These are phyloP conservation scores for Podospora conica DNA, from an alignment of 495 filamentous ascomycete genomes.

Conservation along the genomic window DNA sequence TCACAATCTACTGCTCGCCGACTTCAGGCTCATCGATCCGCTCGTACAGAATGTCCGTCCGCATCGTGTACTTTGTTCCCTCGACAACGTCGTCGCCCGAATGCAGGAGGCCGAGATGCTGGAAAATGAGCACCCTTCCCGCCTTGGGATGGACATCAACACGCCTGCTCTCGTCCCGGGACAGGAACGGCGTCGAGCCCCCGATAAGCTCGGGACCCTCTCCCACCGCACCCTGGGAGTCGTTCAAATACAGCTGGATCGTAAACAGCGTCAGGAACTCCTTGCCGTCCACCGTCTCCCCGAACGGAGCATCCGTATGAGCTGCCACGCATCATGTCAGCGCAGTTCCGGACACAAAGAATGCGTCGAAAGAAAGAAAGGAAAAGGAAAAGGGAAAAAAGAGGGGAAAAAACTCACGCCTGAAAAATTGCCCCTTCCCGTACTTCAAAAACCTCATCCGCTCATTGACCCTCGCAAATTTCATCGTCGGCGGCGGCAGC, in stretches of 20 bases:
- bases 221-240: conserved; percentile 33
- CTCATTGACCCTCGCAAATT: conserved; percentile 62
- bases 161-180: conserved; percentile 36
- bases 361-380: background rate
- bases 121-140: conserved; percentile 71
- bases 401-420: conserved; percentile 47
- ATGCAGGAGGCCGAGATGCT: conserved; percentile 64
- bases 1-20: background rate
- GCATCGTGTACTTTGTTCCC: conserved; percentile 72
- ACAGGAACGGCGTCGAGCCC: conserved; percentile 61
- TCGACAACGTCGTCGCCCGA: conserved; percentile 64
- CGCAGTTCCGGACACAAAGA: background rate
- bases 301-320: conserved; percentile 68
- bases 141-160: conserved; percentile 63
- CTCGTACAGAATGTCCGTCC: conserved; percentile 73
- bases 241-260: conserved; percentile 78
- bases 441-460: conserved; percentile 78
- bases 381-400: no score
- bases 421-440: conserved; percentile 68
- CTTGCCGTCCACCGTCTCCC: conserved; percentile 39
- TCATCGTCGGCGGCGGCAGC: conserved; percentile 31
- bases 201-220: conserved; percentile 43
- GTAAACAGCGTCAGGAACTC: conserved; percentile 62
- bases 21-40: conserved; percentile 3
- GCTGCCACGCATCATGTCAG: conserved; percentile 33